phyloP scores from a whole-genome alignment of 345 rosid genomes.

The Dovyalis caffra region DNA sequence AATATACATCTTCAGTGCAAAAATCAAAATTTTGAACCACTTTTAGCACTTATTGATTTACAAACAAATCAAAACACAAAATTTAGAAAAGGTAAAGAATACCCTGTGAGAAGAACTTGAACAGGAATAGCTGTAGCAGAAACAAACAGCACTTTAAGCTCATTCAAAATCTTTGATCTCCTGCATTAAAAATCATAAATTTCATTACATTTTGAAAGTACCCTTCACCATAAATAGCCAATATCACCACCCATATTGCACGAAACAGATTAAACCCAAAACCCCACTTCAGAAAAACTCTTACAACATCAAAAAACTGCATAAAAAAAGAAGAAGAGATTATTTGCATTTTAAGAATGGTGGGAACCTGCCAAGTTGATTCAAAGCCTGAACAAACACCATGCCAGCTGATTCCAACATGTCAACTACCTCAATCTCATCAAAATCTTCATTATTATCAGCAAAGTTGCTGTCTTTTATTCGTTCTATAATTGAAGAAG shows the following conservation, averaged over 20 bases:
- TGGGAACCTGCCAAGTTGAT: constrained; percentile 65
- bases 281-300: neutral
- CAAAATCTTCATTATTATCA: constrained; percentile 20
- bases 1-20: neutral
- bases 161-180: constrained; percentile 51
- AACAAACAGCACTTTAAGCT: constrained; percentile 49
- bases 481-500: constrained; percentile 52
- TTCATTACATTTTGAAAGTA: neutral
- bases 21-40: neutral
- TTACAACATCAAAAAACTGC: neutral
- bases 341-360: neutral
- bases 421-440: constrained; percentile 35
- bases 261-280: too few species aligned
- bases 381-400: constrained; percentile 82
- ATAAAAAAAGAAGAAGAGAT: neutral
- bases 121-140: constrained; percentile 58
- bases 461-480: constrained; percentile 11
- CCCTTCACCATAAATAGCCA: neutral
- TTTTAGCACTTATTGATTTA: neutral
- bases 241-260: neutral
- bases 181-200: constrained; percentile 39
- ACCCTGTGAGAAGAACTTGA: constrained; percentile 78
- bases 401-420: constrained; percentile 69
- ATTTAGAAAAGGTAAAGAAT: constrained; percentile 13
- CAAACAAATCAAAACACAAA: neutral